Evolutionary conservation across 257 asterid species (phyloP).

Genomic region (Plantago elongata): DNA sequence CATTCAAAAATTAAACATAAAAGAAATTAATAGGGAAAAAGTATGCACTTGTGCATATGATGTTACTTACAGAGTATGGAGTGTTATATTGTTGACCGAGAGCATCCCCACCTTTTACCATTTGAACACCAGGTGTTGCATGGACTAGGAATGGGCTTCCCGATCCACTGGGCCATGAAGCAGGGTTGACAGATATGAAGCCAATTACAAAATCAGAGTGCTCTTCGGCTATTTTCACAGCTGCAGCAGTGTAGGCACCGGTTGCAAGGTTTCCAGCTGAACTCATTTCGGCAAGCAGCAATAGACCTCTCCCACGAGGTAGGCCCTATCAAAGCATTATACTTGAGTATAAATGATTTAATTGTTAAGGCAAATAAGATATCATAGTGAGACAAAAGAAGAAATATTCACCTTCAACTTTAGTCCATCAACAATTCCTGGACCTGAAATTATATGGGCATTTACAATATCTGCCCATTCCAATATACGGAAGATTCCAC

Average conservation of each 20-base stretch:
- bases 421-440: conserved; percentile 94
- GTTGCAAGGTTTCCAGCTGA: conserved; percentile 90
- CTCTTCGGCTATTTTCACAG: conserved; percentile 86
- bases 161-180: conserved; percentile 82
- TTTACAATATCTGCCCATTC: conserved; percentile 97
- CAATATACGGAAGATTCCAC: conserved; percentile 77
- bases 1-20: neutral
- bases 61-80: conserved; percentile 71
- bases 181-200: conserved; percentile 92
- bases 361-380: neutral
- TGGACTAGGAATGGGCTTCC: conserved; percentile 78
- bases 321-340: conserved; percentile 51
- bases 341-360: conserved; percentile 18
- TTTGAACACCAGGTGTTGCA: conserved; percentile 95
- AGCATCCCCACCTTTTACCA: conserved; percentile 92
- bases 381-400: conserved; percentile 1
- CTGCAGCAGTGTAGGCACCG: conserved; percentile 90
- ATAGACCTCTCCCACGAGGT: conserved; percentile 75
- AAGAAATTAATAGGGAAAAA: neutral
- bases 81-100: conserved; percentile 94
- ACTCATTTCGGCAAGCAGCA: conserved; percentile 98
- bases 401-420: conserved; percentile 62
- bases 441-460: conserved; percentile 97
- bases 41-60: conserved; percentile 4
- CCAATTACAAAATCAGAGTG: conserved; percentile 94